Conservation (phyloP, 2,329 filamentous ascomycete genomes). For the Nothophaeocryptopus gaeumannii region DNA sequence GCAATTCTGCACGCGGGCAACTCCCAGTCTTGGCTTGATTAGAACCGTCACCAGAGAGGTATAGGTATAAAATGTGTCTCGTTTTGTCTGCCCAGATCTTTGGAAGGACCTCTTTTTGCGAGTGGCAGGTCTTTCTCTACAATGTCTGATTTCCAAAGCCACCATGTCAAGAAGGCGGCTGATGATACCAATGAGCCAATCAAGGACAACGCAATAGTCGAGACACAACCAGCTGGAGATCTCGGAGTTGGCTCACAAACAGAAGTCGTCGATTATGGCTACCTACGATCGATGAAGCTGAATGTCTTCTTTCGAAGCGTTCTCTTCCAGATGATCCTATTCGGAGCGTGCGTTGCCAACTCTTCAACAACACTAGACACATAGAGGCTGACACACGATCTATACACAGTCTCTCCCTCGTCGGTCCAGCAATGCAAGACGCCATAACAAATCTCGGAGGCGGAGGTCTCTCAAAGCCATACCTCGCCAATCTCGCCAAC, state of each 20-base stretch:
- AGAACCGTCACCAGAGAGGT: no score
- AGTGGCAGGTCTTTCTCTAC: no score
- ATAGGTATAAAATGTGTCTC: no score
- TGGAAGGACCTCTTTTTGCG: no score
- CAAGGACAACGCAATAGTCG: no score
- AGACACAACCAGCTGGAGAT: neutral
- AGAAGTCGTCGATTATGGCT: slow-evolving; percentile 8
- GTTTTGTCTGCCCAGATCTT: no score
- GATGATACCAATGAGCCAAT: no score
- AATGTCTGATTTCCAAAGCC: no score
- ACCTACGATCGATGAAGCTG: slow-evolving; percentile 9
- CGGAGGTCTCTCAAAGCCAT: slow-evolving; percentile 24
- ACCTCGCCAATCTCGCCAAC: slow-evolving; percentile 25
- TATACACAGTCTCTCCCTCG: slow-evolving; percentile 13
- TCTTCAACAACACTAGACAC: no score
- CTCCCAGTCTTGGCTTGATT: no score
- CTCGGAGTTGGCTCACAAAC: slow-evolving; percentile 13
- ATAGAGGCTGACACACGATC: neutral
- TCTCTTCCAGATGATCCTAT: slow-evolving; percentile 27
- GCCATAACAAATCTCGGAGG: slow-evolving; percentile 27
- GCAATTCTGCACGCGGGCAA: no score
- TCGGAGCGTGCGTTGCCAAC: slow-evolving; percentile 13
- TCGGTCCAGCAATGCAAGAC: slow-evolving; percentile 26
- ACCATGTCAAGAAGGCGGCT: no score
- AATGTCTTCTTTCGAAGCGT: slow-evolving; percentile 22